These are phyloP conservation scores for Wallemia mellicola DNA, from an alignment of 1,284 basidiomycete genomes.

Conservation along the genomic window DNA sequence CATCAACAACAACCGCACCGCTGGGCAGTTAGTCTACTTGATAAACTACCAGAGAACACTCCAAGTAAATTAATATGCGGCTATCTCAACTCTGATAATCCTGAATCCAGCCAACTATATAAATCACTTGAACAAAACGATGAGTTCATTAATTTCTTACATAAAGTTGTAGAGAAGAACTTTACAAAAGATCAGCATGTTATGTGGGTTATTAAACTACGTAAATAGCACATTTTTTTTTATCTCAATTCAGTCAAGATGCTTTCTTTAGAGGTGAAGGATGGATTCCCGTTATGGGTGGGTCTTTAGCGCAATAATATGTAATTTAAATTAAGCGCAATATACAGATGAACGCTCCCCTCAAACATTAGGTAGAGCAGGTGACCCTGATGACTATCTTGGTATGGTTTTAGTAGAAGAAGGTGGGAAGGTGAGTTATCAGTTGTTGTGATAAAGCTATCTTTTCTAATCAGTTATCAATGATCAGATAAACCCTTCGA, in stretches of 20 bases:
- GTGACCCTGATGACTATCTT: background rate
- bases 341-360: background rate
- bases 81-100: background rate
- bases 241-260: background rate
- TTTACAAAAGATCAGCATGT: background rate
- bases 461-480: no score
- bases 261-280: background rate
- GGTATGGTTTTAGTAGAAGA: background rate
- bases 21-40: background rate
- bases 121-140: background rate
- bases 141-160: background rate
- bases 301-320: background rate
- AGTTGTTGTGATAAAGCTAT: no score
- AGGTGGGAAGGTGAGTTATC: background rate
- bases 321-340: background rate
- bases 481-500: background rate
- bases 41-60: background rate
- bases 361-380: background rate
- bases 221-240: background rate
- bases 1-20: background rate
- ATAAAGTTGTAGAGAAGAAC: background rate
- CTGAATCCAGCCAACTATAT: background rate
- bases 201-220: background rate
- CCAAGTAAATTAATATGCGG: background rate
- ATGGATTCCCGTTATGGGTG: background rate